Base-by-base conservation (phyloP, 768 basidiomycete species). In the Cystofilobasidium capitatum region DNA sequence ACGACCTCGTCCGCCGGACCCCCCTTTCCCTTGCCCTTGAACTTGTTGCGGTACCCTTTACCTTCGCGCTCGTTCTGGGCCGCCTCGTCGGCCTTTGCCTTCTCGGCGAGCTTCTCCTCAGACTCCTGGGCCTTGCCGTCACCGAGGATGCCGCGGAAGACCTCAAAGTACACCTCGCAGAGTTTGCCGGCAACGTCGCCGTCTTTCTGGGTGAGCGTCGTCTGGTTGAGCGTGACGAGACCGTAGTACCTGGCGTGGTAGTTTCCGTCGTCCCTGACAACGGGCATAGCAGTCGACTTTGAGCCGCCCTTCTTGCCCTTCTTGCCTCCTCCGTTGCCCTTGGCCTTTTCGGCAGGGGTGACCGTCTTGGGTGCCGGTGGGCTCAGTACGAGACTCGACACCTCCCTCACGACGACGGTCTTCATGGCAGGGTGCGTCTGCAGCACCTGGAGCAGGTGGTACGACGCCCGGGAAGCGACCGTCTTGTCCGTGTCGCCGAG, bases 381-480 rank as follows among this genome's bases (percentile, higher is more conserved):
- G 16, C 84, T 84, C 65, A 94, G 84, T 14, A 94, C 83, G 29
- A 96, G 80, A 0, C 88, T 79, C 1, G 85, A 84, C 51, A 92
- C 84, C 77, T 98, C 96, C 55, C 89, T 86, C 35, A 93, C 87
- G 67, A 99, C 80, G 66, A 97, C 84, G 0, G 80, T 74, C 78
- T 96, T 97, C 94, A 99, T 98, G 2, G 84, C 83, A 0, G 96
- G 93, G 72, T 98, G 96, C 0, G 83, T 75, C 77, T 98, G 93
- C 0, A 98, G 82, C 17, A 96, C 80, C 72, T 91, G 88, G 31
- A 98, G 86, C 37, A 96, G 78, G 75, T 92, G 86, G 74, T 93
- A 86, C 0, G 93, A 97, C 0, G 89, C 87, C 68, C 90, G 86
- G 17, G 93, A 92, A 65, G 89, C 89, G 61, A 98, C 82, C 0